Percentiles rank a stretch among this genome's conserved stretches.
Evolutionary conservation across 169 alveolate species (phyloP).

Genomic region (Plasmodium fragile): DNA sequence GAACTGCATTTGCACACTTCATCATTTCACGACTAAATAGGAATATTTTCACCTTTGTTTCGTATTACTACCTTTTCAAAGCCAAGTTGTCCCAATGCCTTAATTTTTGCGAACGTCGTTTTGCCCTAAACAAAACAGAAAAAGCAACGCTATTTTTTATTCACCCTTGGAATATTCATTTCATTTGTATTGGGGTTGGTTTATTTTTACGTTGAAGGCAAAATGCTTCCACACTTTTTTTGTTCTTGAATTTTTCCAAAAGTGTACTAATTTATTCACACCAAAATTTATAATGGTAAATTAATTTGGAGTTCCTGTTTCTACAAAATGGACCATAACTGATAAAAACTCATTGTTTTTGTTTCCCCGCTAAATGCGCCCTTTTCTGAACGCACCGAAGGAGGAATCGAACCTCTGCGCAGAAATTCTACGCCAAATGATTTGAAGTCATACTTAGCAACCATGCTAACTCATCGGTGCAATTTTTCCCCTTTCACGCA

Average conservation of each 20-base stretch:
- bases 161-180: background rate
- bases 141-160: background rate
- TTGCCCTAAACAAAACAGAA: background rate
- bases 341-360: background rate
- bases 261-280: background rate
- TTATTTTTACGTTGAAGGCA: background rate
- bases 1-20: background rate
- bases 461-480: conserved; percentile 79
- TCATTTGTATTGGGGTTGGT: background rate
- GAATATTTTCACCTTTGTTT: background rate
- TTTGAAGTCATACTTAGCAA: conserved; percentile 77
- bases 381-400: conserved; percentile 73
- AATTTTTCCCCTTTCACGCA: background rate
- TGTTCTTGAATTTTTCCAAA: background rate
- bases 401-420: conserved; percentile 80
- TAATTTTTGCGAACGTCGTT: background rate
- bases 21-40: background rate
- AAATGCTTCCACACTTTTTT: background rate
- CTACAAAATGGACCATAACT: background rate
- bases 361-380: background rate
- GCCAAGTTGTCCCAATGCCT: background rate
- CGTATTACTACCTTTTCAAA: background rate
- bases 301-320: background rate
- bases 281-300: too few species aligned
- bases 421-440: conserved; percentile 68